Percentiles rank a stretch among this genome's conserved stretches.
These are phyloP conservation scores for Arachnopeziza araneosa DNA, from an alignment of 2,329 filamentous ascomycete species.

Conservation along the genomic window DNA sequence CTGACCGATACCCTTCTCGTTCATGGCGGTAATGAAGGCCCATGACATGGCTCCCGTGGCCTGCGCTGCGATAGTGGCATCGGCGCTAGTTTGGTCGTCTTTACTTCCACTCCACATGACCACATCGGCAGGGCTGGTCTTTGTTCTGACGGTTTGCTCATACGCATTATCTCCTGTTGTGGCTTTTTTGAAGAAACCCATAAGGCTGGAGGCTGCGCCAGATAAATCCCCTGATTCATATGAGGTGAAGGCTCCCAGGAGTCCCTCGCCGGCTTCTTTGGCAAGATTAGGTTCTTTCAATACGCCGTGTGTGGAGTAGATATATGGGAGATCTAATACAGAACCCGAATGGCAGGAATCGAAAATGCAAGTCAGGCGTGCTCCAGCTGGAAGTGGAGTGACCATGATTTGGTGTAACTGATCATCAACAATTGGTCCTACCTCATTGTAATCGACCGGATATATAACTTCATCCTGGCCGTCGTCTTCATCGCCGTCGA, in stretches of 20 bases:
- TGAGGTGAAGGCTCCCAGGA: conserved; percentile 56
- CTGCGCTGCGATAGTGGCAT: conserved; percentile 74
- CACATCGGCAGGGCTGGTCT: conserved; percentile 90
- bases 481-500: conserved; percentile 74
- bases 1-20: conserved; percentile 62
- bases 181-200: conserved; percentile 82
- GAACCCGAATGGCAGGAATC: conserved; percentile 63
- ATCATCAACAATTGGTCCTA: conserved; percentile 75
- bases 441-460: conserved; percentile 70
- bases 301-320: conserved; percentile 40
- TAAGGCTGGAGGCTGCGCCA: conserved; percentile 70
- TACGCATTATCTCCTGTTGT: conserved; percentile 71
- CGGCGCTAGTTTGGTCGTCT: conserved; percentile 72
- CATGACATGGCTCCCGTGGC: conserved; percentile 96
- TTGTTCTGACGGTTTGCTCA: conserved; percentile 75
- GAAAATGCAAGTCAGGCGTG: conserved; percentile 67
- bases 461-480: conserved; percentile 81
- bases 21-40: conserved; percentile 81
- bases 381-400: conserved; percentile 67
- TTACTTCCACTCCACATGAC: conserved; percentile 98
- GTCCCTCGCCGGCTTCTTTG: conserved; percentile 44
- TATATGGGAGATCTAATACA: conserved; percentile 58
- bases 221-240: conserved; percentile 74
- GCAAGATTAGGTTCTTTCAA: conserved; percentile 51
- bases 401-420: conserved; percentile 78